Percentiles rank a stretch among this genome's conserved stretches.
phyloP scores from a whole-genome alignment of 2,329 filamentous ascomycete genomes.

The Diaporthe amygdali region DNA sequence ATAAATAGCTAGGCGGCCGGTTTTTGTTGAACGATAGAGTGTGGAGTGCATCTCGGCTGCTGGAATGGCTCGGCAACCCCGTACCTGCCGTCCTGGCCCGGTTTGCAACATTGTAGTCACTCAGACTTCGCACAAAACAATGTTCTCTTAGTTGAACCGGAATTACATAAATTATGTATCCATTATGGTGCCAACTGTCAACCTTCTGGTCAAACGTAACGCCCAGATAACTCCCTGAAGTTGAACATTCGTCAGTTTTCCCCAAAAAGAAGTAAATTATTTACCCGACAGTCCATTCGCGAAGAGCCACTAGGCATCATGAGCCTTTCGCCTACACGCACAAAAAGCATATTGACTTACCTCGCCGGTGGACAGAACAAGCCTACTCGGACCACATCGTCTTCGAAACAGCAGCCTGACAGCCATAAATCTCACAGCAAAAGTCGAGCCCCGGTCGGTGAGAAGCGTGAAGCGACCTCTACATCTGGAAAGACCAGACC shows the following conservation, averaged over 20 bases:
- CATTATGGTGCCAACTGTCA: too few relatives aligned
- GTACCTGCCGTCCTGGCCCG: neutral
- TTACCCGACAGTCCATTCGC: neutral
- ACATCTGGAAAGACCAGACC: neutral
- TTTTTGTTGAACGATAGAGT: neutral
- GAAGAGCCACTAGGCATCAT: neutral
- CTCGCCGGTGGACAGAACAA: neutral
- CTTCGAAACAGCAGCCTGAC: neutral
- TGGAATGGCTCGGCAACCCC: too few relatives aligned
- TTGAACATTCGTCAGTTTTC: neutral
- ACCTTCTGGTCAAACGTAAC: too few relatives aligned
- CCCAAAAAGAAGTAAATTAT: neutral
- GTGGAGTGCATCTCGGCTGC: neutral
- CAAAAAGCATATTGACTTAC: neutral
- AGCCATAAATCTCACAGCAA: neutral
- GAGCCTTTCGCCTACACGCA: neutral
- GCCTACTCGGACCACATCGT: neutral
- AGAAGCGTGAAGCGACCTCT: neutral
- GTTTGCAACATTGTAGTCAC: neutral
- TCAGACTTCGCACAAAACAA: neutral
- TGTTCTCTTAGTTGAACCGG: neutral
- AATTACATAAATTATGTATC: neutral
- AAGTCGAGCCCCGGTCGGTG: neutral
- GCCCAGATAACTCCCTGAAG: neutral
- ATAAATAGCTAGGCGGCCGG: neutral